Evolutionary conservation across 75 land plant species (phyloP).

Genomic region (Azolla pinnata): DNA sequence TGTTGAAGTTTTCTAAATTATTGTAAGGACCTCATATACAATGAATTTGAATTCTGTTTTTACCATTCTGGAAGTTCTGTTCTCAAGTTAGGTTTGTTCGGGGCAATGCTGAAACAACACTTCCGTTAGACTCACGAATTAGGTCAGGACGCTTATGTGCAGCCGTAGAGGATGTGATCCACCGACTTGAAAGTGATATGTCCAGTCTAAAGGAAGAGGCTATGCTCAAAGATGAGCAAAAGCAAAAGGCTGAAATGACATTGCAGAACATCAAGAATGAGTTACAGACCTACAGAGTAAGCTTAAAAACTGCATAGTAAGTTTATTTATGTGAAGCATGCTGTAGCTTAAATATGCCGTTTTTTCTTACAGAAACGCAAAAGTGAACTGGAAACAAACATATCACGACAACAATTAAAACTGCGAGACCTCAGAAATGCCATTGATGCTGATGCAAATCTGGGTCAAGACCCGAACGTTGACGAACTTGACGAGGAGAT

Average conservation of each 20-base stretch:
- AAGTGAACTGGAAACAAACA: constrained; percentile 26
- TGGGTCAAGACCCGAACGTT: constrained; percentile 32
- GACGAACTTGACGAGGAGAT: constrained; percentile 78
- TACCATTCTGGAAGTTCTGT: too few species aligned
- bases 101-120: constrained; percentile 74
- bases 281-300: constrained; percentile 14
- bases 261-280: constrained; percentile 12
- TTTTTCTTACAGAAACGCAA: constrained; percentile 9
- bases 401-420: constrained; percentile 28
- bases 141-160: constrained; percentile 68
- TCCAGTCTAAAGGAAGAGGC: constrained; percentile 18
- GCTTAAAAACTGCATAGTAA: constrained; percentile 21
- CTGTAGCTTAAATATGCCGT: not conserved
- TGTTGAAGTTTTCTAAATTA: too few species aligned
- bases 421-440: constrained; percentile 49
- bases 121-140: constrained; percentile 54
- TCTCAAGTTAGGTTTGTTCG: constrained; percentile 78
- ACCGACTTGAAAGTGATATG: constrained; percentile 34
- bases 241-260: constrained; percentile 34
- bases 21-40: too few species aligned
- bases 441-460: constrained; percentile 34
- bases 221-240: constrained; percentile 23
- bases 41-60: too few species aligned
- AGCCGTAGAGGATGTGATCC: constrained; percentile 52
- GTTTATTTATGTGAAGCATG: not conserved